Conservation (phyloP, 352 stramenopile genomes). For the Phytophthora kernoviae region DNA sequence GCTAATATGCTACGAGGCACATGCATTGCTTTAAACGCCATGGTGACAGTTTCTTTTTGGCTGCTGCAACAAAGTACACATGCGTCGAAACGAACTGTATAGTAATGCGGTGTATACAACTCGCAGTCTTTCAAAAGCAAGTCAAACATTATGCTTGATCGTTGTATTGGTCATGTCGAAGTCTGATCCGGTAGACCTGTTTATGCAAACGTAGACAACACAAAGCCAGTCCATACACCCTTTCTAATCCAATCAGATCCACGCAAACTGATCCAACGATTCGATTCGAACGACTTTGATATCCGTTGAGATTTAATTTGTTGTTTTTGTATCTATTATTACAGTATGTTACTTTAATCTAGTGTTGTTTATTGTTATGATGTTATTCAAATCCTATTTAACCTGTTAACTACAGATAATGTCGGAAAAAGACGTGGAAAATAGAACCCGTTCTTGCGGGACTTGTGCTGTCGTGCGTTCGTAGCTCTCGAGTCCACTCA, state of each 20-base stretch:
- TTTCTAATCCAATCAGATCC: conserved; percentile 1
- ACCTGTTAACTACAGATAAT: not conserved
- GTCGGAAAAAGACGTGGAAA: not conserved
- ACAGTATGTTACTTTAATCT: not conserved
- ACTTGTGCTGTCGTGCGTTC: not conserved
- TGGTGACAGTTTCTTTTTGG: too few relatives aligned
- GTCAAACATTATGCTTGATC: not conserved
- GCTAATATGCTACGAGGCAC: too few relatives aligned
- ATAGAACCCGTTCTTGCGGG: not conserved
- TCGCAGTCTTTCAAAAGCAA: not conserved
- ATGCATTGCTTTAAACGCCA: too few relatives aligned
- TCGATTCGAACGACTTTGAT: too few relatives aligned
- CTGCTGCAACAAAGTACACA: too few relatives aligned
- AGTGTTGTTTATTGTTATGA: not conserved
- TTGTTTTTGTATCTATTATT: not conserved
- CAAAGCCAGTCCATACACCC: conserved; percentile 6
- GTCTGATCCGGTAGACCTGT: conserved; percentile 20
- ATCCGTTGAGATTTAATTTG: not conserved
- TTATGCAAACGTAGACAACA: conserved; percentile 7
- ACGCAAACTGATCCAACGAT: not conserved
- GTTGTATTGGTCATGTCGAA: not conserved
- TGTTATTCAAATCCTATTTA: not conserved
- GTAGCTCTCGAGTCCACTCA: not conserved
- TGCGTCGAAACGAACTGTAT: too few relatives aligned
- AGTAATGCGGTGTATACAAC: too few relatives aligned